These are phyloP conservation scores for Rhizophora mangle DNA, from an alignment of 345 rosid genomes.

Conservation along the genomic window DNA sequence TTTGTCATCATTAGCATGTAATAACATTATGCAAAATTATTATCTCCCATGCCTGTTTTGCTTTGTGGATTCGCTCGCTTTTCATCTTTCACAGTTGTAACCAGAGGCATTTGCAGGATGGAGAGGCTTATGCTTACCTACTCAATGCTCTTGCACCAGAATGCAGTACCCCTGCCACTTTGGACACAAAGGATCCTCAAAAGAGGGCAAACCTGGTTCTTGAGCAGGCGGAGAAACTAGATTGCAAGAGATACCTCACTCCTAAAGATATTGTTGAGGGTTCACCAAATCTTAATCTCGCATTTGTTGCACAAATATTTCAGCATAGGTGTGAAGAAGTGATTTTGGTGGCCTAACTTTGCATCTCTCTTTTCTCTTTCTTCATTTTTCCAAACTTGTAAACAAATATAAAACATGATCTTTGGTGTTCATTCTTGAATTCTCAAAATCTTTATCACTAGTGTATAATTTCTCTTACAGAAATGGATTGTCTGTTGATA, in stretches of 20 bases:
- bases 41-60: background rate
- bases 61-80: background rate
- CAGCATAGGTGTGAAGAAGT: slow-evolving; percentile 58
- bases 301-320: slow-evolving; percentile 95
- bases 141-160: slow-evolving; percentile 96
- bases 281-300: slow-evolving; percentile 94
- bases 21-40: background rate
- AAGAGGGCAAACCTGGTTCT: slow-evolving; percentile 80
- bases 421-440: too few species aligned
- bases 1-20: background rate
- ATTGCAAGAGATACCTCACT: slow-evolving; percentile 78
- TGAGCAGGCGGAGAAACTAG: slow-evolving; percentile 94
- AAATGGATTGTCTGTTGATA: slow-evolving; percentile 77
- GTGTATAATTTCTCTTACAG: slow-evolving; percentile 38
- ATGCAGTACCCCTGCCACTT: slow-evolving; percentile 47
- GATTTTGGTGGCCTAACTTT: background rate
- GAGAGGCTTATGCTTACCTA: slow-evolving; percentile 91
- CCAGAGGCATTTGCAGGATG: slow-evolving; percentile 58
- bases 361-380: background rate
- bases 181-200: slow-evolving; percentile 57
- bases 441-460: too few species aligned
- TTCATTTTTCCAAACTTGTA: background rate
- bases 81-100: slow-evolving; percentile 4
- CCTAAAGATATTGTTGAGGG: slow-evolving; percentile 94
- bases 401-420: too few species aligned